Base-by-base conservation (phyloP, 1,139 yeast species). In the Blastobotrys ciferrii region DNA sequence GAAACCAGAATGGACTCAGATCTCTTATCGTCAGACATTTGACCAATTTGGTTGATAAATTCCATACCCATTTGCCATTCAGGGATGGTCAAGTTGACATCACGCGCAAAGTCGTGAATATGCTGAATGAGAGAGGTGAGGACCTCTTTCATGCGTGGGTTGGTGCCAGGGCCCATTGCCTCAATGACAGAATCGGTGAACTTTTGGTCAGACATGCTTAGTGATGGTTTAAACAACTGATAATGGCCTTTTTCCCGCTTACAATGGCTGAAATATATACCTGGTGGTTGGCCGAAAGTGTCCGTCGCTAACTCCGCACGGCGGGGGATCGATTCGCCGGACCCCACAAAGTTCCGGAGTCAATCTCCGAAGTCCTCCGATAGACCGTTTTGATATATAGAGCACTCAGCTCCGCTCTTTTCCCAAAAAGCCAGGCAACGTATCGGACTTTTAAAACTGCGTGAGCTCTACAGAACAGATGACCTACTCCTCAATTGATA, bases 51-150 rank as follows among this genome's bases (percentile, higher is more conserved):
- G 38, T 68, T 68, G 43, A 68, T 52, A 51, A 68, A 67, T 32
- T 65, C 58, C 30, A 68, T 67, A 15, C 67, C 72, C 37, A 57
- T 53, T 45, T 57, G 57, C 72, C 72, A 68, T 54, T 68, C 72
- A 7, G 68, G 70, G n/a, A 65, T 62, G 35, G 71, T 68, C 45
- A 68, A 58, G 50, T 62, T 50, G 15, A 67, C 67, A 49, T 68
- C 72, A 39, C 69, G 58, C 12, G 70, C 61, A 53, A 68, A 68
- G 47, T 67, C 71, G 51, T 68, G 72, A n/a, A 68, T 53, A 48
- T 68, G 72, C 45, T 62, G 67, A 20, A 68, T 67, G 19, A 68
- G 57, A 2, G 69, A 65, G 5, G 55, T 55, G 15, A 66, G 46
- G 31, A 65, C 50, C 40, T 61, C 52, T 43, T 59, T 55, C 37